Evolutionary conservation across 164 flowering plant species (phyloP).

Genomic region (Protea cynaroides): DNA sequence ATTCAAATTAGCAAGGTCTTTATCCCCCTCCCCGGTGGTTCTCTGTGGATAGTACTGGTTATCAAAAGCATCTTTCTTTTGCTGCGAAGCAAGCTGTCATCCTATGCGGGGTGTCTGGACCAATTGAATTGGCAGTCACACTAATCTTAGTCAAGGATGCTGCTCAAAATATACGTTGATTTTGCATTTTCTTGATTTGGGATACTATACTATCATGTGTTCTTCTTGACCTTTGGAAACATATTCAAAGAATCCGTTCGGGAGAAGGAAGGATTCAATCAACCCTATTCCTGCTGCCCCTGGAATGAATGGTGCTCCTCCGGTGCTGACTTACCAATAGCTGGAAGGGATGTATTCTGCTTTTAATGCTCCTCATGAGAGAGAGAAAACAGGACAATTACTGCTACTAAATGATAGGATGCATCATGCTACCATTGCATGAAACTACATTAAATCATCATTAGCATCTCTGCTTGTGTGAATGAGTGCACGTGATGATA

Average conservation of each 20-base stretch:
- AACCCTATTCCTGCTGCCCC: constrained; percentile 30
- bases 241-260: constrained; percentile 97
- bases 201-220: constrained; percentile 1
- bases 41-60: no score
- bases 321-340: constrained; percentile 57
- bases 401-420: constrained; percentile 67
- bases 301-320: constrained; percentile 54
- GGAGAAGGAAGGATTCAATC: constrained; percentile 74
- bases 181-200: neutral
- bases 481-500: constrained; percentile 39
- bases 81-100: no score
- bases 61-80: no score
- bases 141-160: neutral
- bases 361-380: constrained; percentile 37
- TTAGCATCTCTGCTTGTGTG: constrained; percentile 53
- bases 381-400: constrained; percentile 12
- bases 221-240: constrained; percentile 55
- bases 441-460: constrained; percentile 73
- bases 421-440: constrained; percentile 79
- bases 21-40: no score
- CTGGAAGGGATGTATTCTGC: constrained; percentile 76
- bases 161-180: neutral
- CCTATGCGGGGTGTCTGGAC: neutral
- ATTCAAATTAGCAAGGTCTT: neutral
- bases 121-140: neutral